These are phyloP conservation scores for Suaeda aralocaspica DNA, from an alignment of 148 eudicot species.

Conservation along the genomic window DNA sequence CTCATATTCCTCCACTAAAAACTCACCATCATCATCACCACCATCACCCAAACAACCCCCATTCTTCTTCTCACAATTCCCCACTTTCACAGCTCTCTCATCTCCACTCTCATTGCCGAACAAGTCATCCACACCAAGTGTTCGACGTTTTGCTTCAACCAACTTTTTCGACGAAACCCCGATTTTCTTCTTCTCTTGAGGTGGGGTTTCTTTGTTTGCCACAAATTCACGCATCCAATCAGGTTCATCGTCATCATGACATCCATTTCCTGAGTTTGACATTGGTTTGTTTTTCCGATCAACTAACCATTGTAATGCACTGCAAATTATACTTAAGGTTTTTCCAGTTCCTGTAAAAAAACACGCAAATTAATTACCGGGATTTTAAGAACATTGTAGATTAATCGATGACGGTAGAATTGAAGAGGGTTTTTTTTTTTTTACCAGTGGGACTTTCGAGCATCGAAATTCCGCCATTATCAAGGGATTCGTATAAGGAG, in stretches of 20 bases:
- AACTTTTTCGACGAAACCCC: slow-evolving; percentile 32
- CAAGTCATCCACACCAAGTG: slow-evolving; percentile 42
- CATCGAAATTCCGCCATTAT: slow-evolving; percentile 86
- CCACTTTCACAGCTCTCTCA: slow-evolving; percentile 16
- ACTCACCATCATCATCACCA: slow-evolving; percentile 66
- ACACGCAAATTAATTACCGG: not conserved
- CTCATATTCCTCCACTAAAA: slow-evolving; percentile 82
- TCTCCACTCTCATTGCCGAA: slow-evolving; percentile 19
- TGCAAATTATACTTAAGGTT: slow-evolving; percentile 88
- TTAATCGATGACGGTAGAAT: not conserved
- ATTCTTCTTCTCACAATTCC: slow-evolving; percentile 6
- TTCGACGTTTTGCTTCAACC: slow-evolving; percentile 32
- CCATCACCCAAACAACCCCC: slow-evolving; percentile 28
- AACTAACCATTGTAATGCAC: slow-evolving; percentile 86
- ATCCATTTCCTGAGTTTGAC: slow-evolving; percentile 6
- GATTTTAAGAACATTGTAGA: not conserved
- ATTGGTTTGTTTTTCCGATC: slow-evolving; percentile 41
- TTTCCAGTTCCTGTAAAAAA: slow-evolving; percentile 86
- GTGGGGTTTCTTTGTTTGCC: slow-evolving; percentile 37
- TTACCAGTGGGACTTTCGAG: slow-evolving; percentile 98
- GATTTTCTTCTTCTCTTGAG: slow-evolving; percentile 33
- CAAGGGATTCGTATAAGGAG: slow-evolving; percentile 64
- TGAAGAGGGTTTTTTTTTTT: not conserved
- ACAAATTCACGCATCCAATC: slow-evolving; percentile 77
- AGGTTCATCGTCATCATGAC: slow-evolving; percentile 68